Conservation (phyloP, 495 filamentous ascomycete species). For the Tricharina praecox region DNA sequence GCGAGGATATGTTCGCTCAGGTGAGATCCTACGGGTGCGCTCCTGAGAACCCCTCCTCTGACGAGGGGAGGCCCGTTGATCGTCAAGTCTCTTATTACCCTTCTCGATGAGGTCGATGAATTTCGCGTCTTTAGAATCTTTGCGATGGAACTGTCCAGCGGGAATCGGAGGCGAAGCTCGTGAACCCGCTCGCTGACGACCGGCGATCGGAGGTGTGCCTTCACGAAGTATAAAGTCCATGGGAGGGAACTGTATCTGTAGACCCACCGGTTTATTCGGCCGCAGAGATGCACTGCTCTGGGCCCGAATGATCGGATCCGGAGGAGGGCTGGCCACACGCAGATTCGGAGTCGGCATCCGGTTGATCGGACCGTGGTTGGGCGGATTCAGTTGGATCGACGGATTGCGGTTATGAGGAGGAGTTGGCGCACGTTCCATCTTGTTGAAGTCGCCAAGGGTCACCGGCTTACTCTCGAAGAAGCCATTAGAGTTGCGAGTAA, state of each 20-base stretch:
- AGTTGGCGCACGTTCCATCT: slow-evolving; percentile 2
- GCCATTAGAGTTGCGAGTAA: slow-evolving; percentile 17
- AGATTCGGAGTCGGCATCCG: not conserved
- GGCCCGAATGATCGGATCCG: not conserved
- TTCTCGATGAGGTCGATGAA: slow-evolving; percentile 29
- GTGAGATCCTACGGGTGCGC: slow-evolving; percentile 35
- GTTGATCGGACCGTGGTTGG: no score
- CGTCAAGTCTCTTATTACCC: slow-evolving; percentile 29
- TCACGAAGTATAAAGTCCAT: slow-evolving; percentile 37
- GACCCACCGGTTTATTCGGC: slow-evolving; percentile 33
- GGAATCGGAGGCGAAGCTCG: slow-evolving; percentile 34
- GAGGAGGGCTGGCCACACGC: not conserved
- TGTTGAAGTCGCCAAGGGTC: slow-evolving; percentile 14
- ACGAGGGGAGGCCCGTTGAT: slow-evolving; percentile 30
- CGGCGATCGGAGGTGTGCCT: slow-evolving; percentile 19
- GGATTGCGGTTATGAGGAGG: not conserved
- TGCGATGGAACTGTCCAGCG: slow-evolving; percentile 31
- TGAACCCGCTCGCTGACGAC: not conserved
- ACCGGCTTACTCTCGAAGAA: slow-evolving; percentile 17
- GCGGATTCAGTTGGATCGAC: not conserved
- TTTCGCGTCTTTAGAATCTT: slow-evolving; percentile 35
- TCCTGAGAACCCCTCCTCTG: no score
- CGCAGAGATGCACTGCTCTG: not conserved
- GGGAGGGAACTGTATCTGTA: slow-evolving; percentile 55
- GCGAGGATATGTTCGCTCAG: slow-evolving; percentile 28